Evolutionary conservation across 225 moss, liverwort and hornwort genomes (phyloP).

Genomic region (Pseudisothecium myosuroides): DNA sequence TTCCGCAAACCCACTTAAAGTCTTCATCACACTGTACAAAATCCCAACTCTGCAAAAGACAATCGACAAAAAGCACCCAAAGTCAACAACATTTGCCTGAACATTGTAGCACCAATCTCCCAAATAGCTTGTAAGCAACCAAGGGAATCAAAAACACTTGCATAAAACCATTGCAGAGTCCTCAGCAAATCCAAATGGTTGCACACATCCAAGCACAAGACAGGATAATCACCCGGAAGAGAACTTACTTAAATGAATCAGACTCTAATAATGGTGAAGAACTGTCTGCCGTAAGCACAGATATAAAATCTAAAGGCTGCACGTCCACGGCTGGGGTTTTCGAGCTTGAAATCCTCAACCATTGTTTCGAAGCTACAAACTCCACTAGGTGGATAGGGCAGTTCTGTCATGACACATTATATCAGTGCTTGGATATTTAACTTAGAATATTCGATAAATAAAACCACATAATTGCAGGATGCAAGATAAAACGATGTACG

Average conservation of each 20-base stretch:
- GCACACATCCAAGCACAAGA: background rate
- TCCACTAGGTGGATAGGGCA: conserved; percentile 88
- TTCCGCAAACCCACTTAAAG: conserved; percentile 48
- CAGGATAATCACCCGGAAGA: background rate
- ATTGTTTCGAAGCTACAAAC: conserved; percentile 66
- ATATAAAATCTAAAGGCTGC: conserved; percentile 59
- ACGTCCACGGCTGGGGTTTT: conserved; percentile 6
- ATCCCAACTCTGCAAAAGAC: conserved; percentile 55
- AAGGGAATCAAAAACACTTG: background rate
- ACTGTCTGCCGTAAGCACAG: conserved; percentile 54
- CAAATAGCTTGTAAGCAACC: background rate
- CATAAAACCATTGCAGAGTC: background rate
- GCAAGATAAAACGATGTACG: background rate
- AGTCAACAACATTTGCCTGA: background rate
- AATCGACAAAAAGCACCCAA: background rate
- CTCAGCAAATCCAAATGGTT: background rate
- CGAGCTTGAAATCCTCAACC: conserved; percentile 54
- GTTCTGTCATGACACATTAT: conserved; percentile 19
- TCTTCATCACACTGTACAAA: conserved; percentile 59
- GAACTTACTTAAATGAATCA: conserved; percentile 59
- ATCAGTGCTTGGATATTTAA: background rate
- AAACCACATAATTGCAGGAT: background rate
- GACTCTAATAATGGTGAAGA: conserved; percentile 43
- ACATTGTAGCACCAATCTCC: background rate
- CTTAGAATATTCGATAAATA: background rate